Evolutionary conservation across 2,329 filamentous ascomycete species (phyloP).

Genomic region (Domatiomyces globalis): DNA sequence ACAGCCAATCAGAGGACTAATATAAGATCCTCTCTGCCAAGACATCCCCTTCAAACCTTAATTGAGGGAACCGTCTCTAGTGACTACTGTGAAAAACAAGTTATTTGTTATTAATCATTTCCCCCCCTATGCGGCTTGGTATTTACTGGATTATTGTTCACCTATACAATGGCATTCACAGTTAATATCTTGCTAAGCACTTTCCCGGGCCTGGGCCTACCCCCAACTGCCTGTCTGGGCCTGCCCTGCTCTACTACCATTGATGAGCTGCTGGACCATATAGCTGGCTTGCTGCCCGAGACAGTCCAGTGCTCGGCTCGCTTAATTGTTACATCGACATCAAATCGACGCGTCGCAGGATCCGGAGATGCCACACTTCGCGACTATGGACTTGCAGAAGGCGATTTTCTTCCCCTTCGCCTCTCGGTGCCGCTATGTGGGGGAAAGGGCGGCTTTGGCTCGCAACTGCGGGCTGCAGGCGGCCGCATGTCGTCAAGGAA

Average conservation of each 20-base stretch:
- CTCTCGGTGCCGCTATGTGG: conserved; percentile 68
- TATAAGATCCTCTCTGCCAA: no score
- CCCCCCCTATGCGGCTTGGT: no score
- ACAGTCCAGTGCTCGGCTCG: conserved; percentile 35
- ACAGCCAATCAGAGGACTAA: no score
- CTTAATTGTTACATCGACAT: conserved; percentile 69
- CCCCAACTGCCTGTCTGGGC: conserved; percentile 68
- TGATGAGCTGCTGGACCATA: conserved; percentile 48
- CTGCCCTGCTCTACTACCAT: conserved; percentile 51
- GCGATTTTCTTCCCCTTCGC: conserved; percentile 59
- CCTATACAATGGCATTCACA: conserved; percentile 4
- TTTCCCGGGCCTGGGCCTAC: conserved; percentile 68
- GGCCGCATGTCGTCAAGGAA: conserved; percentile 96
- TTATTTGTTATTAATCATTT: no score
- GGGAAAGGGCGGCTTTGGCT: conserved; percentile 96
- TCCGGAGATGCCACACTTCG: conserved; percentile 26
- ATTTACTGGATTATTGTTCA: no score
- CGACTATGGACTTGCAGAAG: conserved; percentile 2
- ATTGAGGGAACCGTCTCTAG: no score
- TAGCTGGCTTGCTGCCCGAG: conserved; percentile 45
- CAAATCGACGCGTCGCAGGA: conserved; percentile 53
- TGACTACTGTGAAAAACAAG: no score
- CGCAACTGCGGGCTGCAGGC: conserved; percentile 87
- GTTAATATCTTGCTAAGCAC: conserved; percentile 76
- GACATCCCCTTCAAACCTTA: no score